Percentiles rank a stretch among this genome's conserved stretches.
These are phyloP conservation scores for Plicaturopsis crispa DNA, from an alignment of 768 basidiomycete species.

Conservation along the genomic window DNA sequence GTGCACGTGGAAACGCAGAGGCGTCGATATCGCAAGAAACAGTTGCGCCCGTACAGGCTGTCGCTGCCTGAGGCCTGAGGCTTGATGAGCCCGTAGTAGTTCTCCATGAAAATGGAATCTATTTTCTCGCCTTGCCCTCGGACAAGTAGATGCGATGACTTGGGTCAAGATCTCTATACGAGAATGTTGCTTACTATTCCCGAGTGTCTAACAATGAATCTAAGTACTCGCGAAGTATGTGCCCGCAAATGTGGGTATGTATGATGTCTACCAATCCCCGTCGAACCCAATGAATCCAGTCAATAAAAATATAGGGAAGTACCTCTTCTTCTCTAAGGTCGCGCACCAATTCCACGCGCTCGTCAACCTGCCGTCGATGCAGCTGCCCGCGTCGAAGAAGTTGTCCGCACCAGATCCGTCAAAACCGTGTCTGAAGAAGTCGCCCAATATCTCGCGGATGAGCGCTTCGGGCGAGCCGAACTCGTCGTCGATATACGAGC, in stretches of 20 bases:
- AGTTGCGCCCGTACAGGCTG: no score
- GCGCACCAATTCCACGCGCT: conserved; percentile 94
- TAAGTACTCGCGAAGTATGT: no score
- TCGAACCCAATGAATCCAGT: conserved; percentile 81
- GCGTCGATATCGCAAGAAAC: no score
- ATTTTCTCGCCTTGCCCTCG: no score
- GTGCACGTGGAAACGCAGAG: conserved; percentile 37
- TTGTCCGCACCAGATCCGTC: conserved; percentile 90
- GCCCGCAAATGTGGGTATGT: no score
- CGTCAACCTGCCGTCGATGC: conserved; percentile 43
- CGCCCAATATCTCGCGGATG: conserved; percentile 62
- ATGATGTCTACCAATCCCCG: conserved; percentile 84
- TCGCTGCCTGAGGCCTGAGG: no score
- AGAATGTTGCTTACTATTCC: no score
- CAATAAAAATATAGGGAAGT: conserved; percentile 72
- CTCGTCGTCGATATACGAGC: conserved; percentile 73
- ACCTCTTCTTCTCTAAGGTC: conserved; percentile 78
- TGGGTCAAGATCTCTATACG: no score
- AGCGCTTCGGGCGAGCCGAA: conserved; percentile 72
- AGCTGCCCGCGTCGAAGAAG: conserved; percentile 82
- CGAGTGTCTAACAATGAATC: no score
- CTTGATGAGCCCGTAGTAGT: no score
- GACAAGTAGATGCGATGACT: no score
- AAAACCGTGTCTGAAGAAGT: conserved; percentile 85
- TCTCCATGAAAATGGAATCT: no score